Conservation (phyloP, 116 monocot genomes). For the Dioscorea cayenensis region DNA sequence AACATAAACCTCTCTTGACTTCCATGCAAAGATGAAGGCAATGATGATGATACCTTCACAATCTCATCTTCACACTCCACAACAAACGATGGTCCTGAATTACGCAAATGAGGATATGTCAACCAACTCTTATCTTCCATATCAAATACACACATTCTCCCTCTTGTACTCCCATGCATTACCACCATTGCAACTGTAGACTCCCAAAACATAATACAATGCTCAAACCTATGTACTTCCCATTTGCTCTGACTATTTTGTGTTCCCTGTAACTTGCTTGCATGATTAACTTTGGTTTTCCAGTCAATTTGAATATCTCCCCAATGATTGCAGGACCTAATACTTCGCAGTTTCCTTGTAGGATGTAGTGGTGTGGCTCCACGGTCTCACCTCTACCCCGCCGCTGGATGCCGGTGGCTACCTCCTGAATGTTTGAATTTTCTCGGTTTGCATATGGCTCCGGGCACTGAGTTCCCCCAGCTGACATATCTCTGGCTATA, state of each 20-base stretch:
- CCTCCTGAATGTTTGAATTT: no score
- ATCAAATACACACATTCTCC: background rate
- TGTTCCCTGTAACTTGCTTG: background rate
- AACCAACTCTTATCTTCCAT: background rate
- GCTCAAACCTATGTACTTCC: background rate
- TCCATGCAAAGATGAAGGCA: background rate
- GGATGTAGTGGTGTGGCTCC: no score
- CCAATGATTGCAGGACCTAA: no score
- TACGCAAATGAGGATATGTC: background rate
- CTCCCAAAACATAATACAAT: background rate
- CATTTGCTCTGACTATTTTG: background rate
- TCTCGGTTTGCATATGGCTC: no score
- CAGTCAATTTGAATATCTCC: background rate
- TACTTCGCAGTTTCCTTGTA: no score
- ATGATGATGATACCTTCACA: background rate
- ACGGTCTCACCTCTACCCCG: no score
- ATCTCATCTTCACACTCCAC: background rate
- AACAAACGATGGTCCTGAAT: background rate
- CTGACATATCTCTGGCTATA: no score
- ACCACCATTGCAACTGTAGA: background rate
- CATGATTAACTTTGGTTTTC: background rate
- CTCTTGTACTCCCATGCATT: background rate
- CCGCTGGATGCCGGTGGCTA: no score
- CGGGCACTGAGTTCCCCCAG: no score
- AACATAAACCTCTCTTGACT: background rate